A percentile compares a stretch with the other conserved stretches of the same genome.
Conservation (phyloP, 2,329 filamentous ascomycete species). For the Penicillium sp. region DNA sequence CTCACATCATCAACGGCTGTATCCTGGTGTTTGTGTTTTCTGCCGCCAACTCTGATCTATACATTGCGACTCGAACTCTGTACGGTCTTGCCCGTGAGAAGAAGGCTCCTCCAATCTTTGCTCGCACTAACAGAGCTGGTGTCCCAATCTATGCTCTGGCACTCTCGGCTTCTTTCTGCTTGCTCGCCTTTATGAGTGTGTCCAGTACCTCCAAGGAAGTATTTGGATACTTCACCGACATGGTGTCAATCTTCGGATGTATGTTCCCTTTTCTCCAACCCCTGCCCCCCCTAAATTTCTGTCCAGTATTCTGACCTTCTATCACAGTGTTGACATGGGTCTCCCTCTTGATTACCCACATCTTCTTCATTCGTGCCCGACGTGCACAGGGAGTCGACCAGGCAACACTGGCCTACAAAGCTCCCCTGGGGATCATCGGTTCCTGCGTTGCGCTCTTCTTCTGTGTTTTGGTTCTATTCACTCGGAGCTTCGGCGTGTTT, state of each 20-base stretch:
- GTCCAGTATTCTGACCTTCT: neutral
- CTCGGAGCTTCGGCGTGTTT: constrained; percentile 77
- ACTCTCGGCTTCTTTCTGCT: constrained; percentile 57
- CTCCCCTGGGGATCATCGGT: constrained; percentile 66
- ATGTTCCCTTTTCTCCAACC: neutral
- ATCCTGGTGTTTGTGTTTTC: constrained; percentile 72
- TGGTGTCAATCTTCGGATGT: constrained; percentile 60
- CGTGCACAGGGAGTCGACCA: constrained; percentile 57
- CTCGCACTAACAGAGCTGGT: constrained; percentile 64
- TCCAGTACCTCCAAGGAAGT: constrained; percentile 53
- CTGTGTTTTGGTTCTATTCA: constrained; percentile 68
- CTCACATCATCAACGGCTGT: constrained; percentile 66
- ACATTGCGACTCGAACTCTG: constrained; percentile 70
- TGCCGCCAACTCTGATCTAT: constrained; percentile 72
- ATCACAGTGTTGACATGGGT: constrained; percentile 56
- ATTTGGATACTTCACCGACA: constrained; percentile 62
- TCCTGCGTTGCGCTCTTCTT: constrained; percentile 64
- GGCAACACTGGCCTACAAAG: constrained; percentile 57
- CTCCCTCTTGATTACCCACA: constrained; percentile 64
- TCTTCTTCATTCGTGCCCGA: constrained; percentile 61
- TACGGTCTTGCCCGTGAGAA: constrained; percentile 68
- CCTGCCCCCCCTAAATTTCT: neutral
- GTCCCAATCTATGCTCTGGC: constrained; percentile 65
- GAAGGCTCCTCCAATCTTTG: constrained; percentile 67
- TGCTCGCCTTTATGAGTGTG: constrained; percentile 66